These are phyloP conservation scores for Rhizophagus prolifer DNA, from an alignment of 192 early-diverging fungal genomes.

Conservation along the genomic window DNA sequence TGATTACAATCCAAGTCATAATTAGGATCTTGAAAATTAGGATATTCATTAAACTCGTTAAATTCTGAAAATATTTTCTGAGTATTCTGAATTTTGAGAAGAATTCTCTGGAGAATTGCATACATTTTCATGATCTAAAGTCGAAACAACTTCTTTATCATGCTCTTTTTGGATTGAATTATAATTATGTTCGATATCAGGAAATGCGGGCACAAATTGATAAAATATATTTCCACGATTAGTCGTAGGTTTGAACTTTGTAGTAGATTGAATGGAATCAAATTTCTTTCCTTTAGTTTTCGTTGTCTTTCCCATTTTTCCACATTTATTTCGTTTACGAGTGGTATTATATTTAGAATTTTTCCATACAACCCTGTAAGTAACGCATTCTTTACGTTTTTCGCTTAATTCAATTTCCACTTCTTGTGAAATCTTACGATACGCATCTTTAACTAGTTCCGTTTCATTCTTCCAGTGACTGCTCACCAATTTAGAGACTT, in stretches of 20 bases:
- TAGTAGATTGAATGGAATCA: too few relatives aligned
- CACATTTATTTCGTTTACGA: too few relatives aligned
- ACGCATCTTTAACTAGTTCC: neutral
- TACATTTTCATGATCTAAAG: neutral
- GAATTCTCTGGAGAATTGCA: too few relatives aligned
- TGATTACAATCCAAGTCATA: too few relatives aligned
- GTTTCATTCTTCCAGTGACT: conserved; percentile 7
- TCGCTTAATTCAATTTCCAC: neutral
- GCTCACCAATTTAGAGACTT: conserved; percentile 2
- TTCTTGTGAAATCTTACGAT: neutral
- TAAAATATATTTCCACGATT: too few relatives aligned
- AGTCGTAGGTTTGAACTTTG: too few relatives aligned
- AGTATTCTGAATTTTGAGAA: neutral
- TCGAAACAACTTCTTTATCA: neutral
- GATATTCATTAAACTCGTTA: neutral
- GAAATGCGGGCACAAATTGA: too few relatives aligned
- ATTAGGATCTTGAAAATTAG: neutral
- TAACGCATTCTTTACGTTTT: neutral
- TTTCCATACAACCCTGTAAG: neutral
- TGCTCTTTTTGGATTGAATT: neutral
- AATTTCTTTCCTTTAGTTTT: too few relatives aligned
- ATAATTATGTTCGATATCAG: neutral
- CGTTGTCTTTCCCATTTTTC: too few relatives aligned
- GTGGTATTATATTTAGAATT: neutral
- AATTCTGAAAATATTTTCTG: neutral